phyloP scores from a whole-genome alignment of 75 land plant species.

The Ceratopteris richardii region DNA sequence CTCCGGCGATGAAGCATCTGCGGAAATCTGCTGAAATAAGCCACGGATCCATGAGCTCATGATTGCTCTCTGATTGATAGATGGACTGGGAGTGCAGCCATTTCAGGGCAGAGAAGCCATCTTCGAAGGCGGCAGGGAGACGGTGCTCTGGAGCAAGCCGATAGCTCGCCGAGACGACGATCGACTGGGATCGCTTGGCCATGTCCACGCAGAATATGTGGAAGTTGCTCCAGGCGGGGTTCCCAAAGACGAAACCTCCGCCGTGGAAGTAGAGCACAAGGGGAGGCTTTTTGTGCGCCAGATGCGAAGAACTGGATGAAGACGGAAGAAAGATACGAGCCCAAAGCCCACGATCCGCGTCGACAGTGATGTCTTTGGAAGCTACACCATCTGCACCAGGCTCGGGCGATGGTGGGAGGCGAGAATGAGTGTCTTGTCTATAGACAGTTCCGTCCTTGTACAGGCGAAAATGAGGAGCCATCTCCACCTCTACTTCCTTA shows the following conservation, averaged over 20 bases:
- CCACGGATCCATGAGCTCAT: conserved; percentile 23
- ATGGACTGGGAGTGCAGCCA: conserved; percentile 26
- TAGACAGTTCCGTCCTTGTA: conserved; percentile 9
- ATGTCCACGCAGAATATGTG: conserved; percentile 49
- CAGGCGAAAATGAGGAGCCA: conserved; percentile 4
- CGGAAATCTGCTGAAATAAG: conserved; percentile 42
- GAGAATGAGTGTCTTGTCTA: neutral
- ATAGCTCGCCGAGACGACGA: conserved; percentile 48
- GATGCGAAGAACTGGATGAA: neutral
- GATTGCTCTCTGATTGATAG: conserved; percentile 19
- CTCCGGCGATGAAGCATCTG: conserved; percentile 40
- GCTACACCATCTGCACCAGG: conserved; percentile 9
- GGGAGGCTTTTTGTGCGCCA: conserved; percentile 20
- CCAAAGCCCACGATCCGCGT: conserved; percentile 13
- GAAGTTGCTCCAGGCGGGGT: conserved; percentile 41
- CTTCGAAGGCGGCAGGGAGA: conserved; percentile 60
- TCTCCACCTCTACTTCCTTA: conserved; percentile 1
- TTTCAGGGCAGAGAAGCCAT: conserved; percentile 36
- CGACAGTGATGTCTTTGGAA: conserved; percentile 40
- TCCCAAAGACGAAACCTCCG: conserved; percentile 63
- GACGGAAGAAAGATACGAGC: conserved; percentile 45
- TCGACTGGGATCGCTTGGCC: conserved; percentile 27
- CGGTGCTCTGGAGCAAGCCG: conserved; percentile 67
- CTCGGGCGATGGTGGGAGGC: conserved; percentile 5
- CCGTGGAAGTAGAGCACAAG: conserved; percentile 68